A percentile compares a stretch with the other conserved stretches of the same genome.
These are phyloP conservation scores for Cyberlindnera mississippiensis DNA, from an alignment of 805 yeast genomes.

Conservation along the genomic window DNA sequence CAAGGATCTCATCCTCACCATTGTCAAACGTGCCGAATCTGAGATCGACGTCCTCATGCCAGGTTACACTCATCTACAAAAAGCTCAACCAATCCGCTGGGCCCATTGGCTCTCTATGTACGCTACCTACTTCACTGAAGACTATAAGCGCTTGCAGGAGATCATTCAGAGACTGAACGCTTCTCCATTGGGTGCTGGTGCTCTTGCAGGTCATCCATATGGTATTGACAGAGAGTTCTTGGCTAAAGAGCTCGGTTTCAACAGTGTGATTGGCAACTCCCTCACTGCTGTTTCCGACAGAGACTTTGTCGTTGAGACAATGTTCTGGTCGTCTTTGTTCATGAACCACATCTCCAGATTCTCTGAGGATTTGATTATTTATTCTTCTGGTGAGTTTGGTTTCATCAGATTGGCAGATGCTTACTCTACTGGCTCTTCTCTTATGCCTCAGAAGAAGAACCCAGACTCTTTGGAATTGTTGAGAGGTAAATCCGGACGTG, in stretches of 20 bases:
- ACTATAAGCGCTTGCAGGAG: constrained; percentile 79
- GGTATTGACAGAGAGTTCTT: constrained; percentile 95
- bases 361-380: constrained; percentile 90
- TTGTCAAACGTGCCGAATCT: constrained; percentile 69
- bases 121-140: constrained; percentile 92
- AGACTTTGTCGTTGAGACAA: constrained; percentile 92
- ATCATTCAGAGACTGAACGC: constrained; percentile 77
- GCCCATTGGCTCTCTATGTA: constrained; percentile 94
- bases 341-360: constrained; percentile 95
- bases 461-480: constrained; percentile 94
- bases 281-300: constrained; percentile 96
- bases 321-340: constrained; percentile 93
- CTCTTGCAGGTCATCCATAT: constrained; percentile 98
- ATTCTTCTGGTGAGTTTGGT: constrained; percentile 97
- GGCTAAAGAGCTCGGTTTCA: constrained; percentile 76
- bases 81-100: constrained; percentile 99
- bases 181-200: constrained; percentile 95
- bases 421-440: constrained; percentile 95
- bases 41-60: constrained; percentile 97
- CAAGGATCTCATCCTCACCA: constrained; percentile 59
- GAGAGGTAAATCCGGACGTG: constrained; percentile 97
- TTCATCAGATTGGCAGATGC: constrained; percentile 93
- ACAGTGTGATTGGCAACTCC: constrained; percentile 90
- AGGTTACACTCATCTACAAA: constrained; percentile 96
- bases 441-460: constrained; percentile 99